These are phyloP conservation scores for Leccinum ochraceum DNA, from an alignment of 768 basidiomycete genomes.

Conservation along the genomic window DNA sequence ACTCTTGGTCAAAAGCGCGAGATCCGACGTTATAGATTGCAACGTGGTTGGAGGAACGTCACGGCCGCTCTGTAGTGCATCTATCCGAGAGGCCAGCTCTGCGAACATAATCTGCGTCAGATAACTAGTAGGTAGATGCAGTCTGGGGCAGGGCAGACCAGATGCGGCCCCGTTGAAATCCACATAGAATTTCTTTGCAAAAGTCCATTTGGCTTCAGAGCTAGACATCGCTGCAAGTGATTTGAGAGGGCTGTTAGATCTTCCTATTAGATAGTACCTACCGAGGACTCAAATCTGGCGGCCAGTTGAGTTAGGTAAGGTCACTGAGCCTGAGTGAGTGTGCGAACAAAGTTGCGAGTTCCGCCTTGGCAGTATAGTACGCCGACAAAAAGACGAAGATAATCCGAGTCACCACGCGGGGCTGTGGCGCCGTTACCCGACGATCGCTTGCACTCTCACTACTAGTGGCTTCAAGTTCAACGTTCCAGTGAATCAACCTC, in stretches of 20 bases:
- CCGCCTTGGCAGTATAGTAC: too few species aligned
- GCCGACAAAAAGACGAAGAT: too few species aligned
- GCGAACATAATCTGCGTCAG: slow-evolving; percentile 20
- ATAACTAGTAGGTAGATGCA: background rate
- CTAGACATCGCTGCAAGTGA: slow-evolving; percentile 17
- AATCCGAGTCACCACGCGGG: too few species aligned
- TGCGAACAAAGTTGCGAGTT: too few species aligned
- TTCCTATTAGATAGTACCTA: too few species aligned
- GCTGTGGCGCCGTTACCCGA: too few species aligned
- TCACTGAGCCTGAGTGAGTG: too few species aligned
- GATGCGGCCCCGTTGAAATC: slow-evolving; percentile 29
- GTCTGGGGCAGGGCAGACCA: slow-evolving; percentile 17
- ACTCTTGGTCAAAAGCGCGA: slow-evolving; percentile 60
- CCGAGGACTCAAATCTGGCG: too few species aligned
- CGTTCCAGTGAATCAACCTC: background rate
- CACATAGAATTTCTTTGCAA: slow-evolving; percentile 30
- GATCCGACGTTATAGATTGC: slow-evolving; percentile 46
- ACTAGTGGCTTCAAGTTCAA: background rate
- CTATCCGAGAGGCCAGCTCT: slow-evolving; percentile 54
- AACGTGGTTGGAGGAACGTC: slow-evolving; percentile 38
- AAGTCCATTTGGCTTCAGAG: slow-evolving; percentile 29
- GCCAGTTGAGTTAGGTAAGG: too few species aligned
- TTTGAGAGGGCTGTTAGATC: background rate
- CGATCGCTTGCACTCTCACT: too few species aligned
- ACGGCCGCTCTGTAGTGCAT: slow-evolving; percentile 35